Percentiles rank a stretch among this genome's conserved stretches.
Evolutionary conservation across 208 protist genomes (phyloP).

Genomic region (Crithidia thermophila): DNA sequence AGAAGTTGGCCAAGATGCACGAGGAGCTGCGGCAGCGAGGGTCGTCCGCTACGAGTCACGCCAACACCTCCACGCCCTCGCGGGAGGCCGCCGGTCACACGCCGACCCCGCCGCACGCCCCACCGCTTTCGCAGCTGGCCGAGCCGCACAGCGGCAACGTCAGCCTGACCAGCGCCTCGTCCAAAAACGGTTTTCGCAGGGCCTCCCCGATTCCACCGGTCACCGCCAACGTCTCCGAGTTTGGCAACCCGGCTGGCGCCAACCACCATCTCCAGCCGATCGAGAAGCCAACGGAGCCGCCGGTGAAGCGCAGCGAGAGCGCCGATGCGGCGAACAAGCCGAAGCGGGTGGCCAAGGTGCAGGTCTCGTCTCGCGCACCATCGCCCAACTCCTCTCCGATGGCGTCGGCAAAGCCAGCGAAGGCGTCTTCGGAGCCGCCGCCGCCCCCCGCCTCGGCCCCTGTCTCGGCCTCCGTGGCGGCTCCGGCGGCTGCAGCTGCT

Average conservation of each 20-base stretch:
- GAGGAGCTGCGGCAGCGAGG: constrained; percentile 46
- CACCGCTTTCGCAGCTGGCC: not conserved
- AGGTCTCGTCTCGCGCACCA: not conserved
- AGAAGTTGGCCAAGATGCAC: constrained; percentile 58
- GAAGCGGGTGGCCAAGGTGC: not conserved
- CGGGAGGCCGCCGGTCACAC: not conserved
- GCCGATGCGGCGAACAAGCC: too few species aligned
- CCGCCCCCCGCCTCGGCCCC: not conserved
- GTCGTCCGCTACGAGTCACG: not conserved
- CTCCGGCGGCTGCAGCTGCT: not conserved
- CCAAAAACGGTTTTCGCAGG: constrained; percentile 1
- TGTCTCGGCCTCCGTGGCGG: not conserved
- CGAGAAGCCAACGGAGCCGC: not conserved
- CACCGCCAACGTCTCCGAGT: not conserved
- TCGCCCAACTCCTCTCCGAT: not conserved
- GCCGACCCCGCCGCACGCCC: not conserved
- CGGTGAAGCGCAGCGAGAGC: too few species aligned
- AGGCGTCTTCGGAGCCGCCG: not conserved
- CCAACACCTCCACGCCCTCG: not conserved
- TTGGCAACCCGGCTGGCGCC: constrained; percentile 10
- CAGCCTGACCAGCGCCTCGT: not conserved
- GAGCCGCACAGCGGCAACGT: not conserved
- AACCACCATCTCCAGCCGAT: constrained; percentile 39
- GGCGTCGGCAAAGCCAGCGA: not conserved
- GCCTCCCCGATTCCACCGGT: constrained; percentile 12